A percentile compares a stretch with the other conserved stretches of the same genome.
These are phyloP conservation scores for Syzygium oleosum DNA, from an alignment of 345 rosid genomes.

Conservation along the genomic window DNA sequence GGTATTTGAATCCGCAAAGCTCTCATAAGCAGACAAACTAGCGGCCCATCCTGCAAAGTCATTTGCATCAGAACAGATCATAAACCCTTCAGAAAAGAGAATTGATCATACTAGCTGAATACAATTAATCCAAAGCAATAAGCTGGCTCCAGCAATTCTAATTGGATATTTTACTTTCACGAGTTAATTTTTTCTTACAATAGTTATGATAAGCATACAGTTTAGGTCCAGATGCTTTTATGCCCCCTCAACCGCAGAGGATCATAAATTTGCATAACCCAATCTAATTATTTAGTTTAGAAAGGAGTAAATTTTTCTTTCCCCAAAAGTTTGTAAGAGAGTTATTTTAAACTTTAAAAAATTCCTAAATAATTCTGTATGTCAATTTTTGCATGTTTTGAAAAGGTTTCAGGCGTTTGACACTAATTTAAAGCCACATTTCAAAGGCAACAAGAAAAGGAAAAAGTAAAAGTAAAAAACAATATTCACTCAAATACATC, in stretches of 20 bases:
- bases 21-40: constrained; percentile 51
- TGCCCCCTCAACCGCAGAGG: not conserved
- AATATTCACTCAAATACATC: not conserved
- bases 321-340: not conserved
- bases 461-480: not conserved
- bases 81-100: not conserved
- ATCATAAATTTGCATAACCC: not conserved
- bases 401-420: not conserved
- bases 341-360: not conserved
- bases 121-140: not conserved
- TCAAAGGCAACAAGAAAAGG: not conserved
- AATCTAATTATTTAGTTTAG: not conserved
- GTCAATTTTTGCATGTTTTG: not conserved
- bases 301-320: not conserved
- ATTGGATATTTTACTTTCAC: not conserved
- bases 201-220: not conserved
- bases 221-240: not conserved
- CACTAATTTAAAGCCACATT: not conserved
- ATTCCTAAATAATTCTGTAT: not conserved
- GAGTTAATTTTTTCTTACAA: not conserved
- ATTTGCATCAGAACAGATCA: not conserved
- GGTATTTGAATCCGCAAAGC: constrained; percentile 31
- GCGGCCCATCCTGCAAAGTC: constrained; percentile 73
- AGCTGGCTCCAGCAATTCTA: not conserved
- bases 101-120: not conserved